A percentile compares a stretch with the other conserved stretches of the same genome.
These are phyloP conservation scores for Madurella mycetomatis DNA, from an alignment of 2,329 filamentous ascomycete genomes.

Conservation along the genomic window DNA sequence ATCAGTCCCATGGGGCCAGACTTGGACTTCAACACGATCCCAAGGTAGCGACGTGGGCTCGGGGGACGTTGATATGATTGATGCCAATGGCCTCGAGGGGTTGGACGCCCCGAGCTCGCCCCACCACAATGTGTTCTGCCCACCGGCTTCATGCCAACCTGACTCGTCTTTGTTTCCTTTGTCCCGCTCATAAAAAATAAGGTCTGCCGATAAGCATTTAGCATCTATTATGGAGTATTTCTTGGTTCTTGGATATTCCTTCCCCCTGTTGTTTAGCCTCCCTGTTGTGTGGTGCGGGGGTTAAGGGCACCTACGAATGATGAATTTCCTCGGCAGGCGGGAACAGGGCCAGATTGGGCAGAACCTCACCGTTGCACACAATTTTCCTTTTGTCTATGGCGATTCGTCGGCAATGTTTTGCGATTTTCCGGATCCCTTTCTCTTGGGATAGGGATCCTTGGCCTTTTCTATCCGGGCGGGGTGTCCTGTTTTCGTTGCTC, in stretches of 20 bases:
- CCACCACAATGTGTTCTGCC: background rate
- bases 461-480: background rate
- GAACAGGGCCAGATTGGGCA: constrained; percentile 12
- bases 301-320: constrained; percentile 5
- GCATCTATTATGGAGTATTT: constrained; percentile 10
- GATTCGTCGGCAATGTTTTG: background rate
- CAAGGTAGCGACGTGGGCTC: constrained; percentile 27
- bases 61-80: constrained; percentile 2
- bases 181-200: constrained; percentile 9
- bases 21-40: constrained; percentile 38
- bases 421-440: background rate
- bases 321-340: constrained; percentile 3
- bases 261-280: background rate
- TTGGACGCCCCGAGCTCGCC: background rate
- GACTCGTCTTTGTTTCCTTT: constrained; percentile 8
- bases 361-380: background rate
- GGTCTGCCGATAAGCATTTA: constrained; percentile 7
- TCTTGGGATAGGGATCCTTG: background rate
- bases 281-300: background rate
- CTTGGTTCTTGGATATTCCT: background rate
- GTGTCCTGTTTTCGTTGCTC: background rate
- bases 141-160: background rate
- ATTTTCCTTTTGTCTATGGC: constrained; percentile 10
- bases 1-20: constrained; percentile 36
- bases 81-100: background rate